phyloP scores from a whole-genome alignment of 2,329 filamentous ascomycete species.

The Curvularia lunata region DNA sequence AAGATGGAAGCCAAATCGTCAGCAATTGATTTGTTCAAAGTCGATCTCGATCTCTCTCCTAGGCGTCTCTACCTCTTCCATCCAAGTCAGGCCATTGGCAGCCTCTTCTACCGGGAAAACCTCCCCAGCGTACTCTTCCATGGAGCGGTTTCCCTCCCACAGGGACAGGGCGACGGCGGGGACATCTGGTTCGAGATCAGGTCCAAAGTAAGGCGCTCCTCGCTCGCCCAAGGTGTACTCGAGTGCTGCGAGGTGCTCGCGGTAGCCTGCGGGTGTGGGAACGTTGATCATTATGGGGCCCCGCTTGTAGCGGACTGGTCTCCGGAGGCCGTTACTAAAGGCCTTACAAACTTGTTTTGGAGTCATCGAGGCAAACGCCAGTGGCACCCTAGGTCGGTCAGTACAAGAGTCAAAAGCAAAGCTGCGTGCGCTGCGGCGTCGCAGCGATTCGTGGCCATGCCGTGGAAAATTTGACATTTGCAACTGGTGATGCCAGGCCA shows the following conservation, averaged over 20 bases:
- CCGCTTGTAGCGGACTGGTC: conserved; percentile 78
- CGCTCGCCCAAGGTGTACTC: conserved; percentile 65
- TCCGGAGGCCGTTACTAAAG: conserved; percentile 78
- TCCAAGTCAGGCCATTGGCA: conserved; percentile 93
- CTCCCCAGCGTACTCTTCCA: conserved; percentile 94
- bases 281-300: conserved; percentile 84
- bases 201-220: conserved; percentile 67
- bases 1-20: conserved; percentile 32
- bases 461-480: conserved; percentile 19
- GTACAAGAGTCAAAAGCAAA: conserved; percentile 25
- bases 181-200: conserved; percentile 65
- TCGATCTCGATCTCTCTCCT: conserved; percentile 44
- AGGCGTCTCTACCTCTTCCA: conserved; percentile 63
- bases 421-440: conserved; percentile 23
- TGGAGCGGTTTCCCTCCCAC: conserved; percentile 88
- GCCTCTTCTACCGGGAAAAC: conserved; percentile 95
- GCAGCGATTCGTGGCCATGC: conserved; percentile 10
- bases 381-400: conserved; percentile 68
- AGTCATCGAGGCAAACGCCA: conserved; percentile 88
- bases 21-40: conserved; percentile 49
- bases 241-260: conserved; percentile 77
- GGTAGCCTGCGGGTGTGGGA: conserved; percentile 84
- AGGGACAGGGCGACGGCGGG: conserved; percentile 78
- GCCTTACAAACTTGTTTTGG: conserved; percentile 81
- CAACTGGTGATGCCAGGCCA: conserved; percentile 23